Base-by-base conservation (phyloP, 306 rosid genomes). In the Castanea crenata region DNA sequence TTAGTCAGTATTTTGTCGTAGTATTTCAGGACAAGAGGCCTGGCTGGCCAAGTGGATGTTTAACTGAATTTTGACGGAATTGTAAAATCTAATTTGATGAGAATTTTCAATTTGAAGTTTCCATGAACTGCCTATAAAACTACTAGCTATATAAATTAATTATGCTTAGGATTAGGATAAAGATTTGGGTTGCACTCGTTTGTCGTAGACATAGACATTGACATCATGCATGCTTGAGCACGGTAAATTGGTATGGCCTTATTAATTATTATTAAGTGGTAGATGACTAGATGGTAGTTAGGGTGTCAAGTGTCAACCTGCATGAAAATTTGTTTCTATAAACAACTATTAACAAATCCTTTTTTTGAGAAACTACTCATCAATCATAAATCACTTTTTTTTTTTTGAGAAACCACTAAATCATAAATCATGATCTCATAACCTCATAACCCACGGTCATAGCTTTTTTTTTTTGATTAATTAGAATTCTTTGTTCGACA, bases 21-120 rank as follows among this genome's bases (percentile, higher is more conserved):
- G 29, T 23, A 81, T 85, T 76, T 69, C 54, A 55, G 54, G 85
- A 83, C 90, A 89, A 41, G 76, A 69, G 55, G 84, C 46, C 46
- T 41, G 46, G 46, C 74, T 67, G 81, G 82, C 78, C 71, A 29
- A 58, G 21, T 44, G 31, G 76, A 70, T 44, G 34, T 55, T 56
- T 57, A 18, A 38, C 41, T 23, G 49, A 76, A 32, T 8, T 69
- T 55, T 16, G 8, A 14, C 31, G 14, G 18, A 49, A n/a, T 11
- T 59, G 18, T 35, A 8, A 64, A 64, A 64, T 15, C 72, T 67
- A 67, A 67, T 38, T 35, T 68, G 16, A 34, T 68, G 54, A 68
- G 27, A 34, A 38, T 29, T 64, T 15, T 67, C 56, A 15, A 23
- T 20, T 62, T 73, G 82, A 73, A 55, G 38, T 46, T 68, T 63